Evolutionary conservation across 371 early-diverging fungal genomes (phyloP), one percentile per base, ranked within the genome.

Genomic region (Rhizopus sp.): DNA sequence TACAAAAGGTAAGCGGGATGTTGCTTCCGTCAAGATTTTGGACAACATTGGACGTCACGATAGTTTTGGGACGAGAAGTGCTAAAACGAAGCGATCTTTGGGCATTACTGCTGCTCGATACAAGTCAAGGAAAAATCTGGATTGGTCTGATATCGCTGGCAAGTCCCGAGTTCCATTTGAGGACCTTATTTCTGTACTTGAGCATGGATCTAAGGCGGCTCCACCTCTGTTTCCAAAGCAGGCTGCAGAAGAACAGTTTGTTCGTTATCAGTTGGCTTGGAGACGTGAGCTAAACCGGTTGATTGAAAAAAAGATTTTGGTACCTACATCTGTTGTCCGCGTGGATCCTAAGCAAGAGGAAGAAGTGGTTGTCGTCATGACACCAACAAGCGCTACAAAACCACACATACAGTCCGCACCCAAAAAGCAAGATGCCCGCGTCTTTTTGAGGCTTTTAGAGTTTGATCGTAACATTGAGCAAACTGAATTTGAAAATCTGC

Each of bases 211-310:
- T 8, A 83, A 88, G 55, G 66, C 80, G 1, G 57, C 76, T 2
- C 85, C 88, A 8, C 90, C 92, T 13, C 57, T 86, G 39, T 95
- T 95, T 58, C 80, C 89, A 10, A 90, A 89, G 52, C 73, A 81
- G 10, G 70, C 87, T 7, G 79, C 85, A 3, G 97, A 96, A 68
- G 94, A 93, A 47, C 84, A 85, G 33, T 95, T 85, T 67, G 96
- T 94, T 35, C 85, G 89, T 29, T 79, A 87, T 15, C 86, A 89
- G 58, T 69, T 93, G 23, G 84, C 86, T 35, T 76, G 94, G 62
- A 82, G 87, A 32, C 74, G 89, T 10, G 93, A 94, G 50, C 72
- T 96, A 7, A 87, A 87, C 5, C 78, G 77, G 29, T 68, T 88
- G n/a, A 80, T 95, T 7, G 80, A 82, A 31, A 86, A 86, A 15